Percentiles rank a stretch among this genome's conserved stretches.
Evolutionary conservation across 2,329 filamentous ascomycete genomes (phyloP).

Genomic region (Aspergillus sclerotialis): DNA sequence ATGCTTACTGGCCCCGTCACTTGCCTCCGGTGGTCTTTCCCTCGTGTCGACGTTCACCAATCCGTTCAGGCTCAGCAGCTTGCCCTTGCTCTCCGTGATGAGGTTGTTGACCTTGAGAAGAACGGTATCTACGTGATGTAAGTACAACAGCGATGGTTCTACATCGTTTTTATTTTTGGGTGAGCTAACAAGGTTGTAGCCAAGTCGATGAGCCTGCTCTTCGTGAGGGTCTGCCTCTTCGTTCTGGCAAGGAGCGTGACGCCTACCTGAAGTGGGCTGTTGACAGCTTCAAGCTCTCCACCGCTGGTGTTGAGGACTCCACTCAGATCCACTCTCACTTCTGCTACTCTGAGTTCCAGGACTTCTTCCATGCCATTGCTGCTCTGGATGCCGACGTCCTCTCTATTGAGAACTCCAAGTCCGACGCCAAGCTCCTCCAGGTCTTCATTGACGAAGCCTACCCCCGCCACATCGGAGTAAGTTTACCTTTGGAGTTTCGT

Average conservation of each 20-base stretch:
- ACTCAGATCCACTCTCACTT: slow-evolving; percentile 99
- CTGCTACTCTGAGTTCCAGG: slow-evolving; percentile 99
- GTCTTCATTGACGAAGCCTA: slow-evolving; percentile 98
- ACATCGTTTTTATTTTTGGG: neutral
- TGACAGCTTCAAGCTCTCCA: slow-evolving; percentile 93
- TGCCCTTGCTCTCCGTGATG: slow-evolving; percentile 93
- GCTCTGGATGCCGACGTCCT: slow-evolving; percentile 97
- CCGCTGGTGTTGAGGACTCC: slow-evolving; percentile 84
- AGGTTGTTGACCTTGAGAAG: slow-evolving; percentile 95
- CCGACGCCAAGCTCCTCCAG: slow-evolving; percentile 96
- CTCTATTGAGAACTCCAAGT: slow-evolving; percentile 99
- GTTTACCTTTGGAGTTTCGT: neutral
- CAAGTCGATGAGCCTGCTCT: slow-evolving; percentile 99
- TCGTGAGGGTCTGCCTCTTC: slow-evolving; percentile 97
- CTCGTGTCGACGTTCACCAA: slow-evolving; percentile 98
- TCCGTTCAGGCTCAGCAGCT: slow-evolving; percentile 98
- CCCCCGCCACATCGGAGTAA: slow-evolving; percentile 81
- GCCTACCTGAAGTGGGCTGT: slow-evolving; percentile 97
- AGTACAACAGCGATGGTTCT: too few relatives aligned
- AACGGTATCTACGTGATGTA: slow-evolving; percentile 88
- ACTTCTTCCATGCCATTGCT: slow-evolving; percentile 99
- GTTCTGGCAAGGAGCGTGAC: slow-evolving; percentile 86
- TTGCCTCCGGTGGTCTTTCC: slow-evolving; percentile 99
- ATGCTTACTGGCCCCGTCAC: slow-evolving; percentile 99
- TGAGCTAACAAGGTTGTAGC: slow-evolving; percentile 10